These are phyloP conservation scores for Ophiocordyceps unilateralis DNA, from an alignment of 2,329 filamentous ascomycete species.

Conservation along the genomic window DNA sequence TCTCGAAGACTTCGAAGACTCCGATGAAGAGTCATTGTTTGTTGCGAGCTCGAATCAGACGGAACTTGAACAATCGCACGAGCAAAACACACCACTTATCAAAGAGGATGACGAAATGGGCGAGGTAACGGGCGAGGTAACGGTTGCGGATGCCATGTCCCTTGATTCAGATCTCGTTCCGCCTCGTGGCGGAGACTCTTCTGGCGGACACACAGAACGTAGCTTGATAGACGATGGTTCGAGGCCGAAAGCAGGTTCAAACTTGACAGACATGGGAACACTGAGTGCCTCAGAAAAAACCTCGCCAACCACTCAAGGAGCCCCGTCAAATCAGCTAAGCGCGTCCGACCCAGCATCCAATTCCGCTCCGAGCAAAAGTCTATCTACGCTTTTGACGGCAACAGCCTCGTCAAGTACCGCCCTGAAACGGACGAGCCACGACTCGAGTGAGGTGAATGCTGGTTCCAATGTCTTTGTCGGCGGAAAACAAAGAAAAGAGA, in stretches of 20 bases:
- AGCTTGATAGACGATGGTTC: neutral
- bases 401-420: neutral
- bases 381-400: neutral
- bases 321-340: neutral
- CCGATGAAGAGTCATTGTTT: neutral
- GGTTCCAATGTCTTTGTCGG: conserved; percentile 26
- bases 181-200: neutral
- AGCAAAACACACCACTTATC: neutral
- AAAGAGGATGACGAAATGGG: neutral
- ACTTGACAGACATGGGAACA: neutral
- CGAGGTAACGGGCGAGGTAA: neutral
- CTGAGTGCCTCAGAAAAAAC: neutral
- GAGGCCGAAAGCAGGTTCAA: neutral
- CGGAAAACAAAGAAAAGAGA: conserved; percentile 21
- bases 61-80: neutral
- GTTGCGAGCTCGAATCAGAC: neutral
- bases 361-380: neutral
- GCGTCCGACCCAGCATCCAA: neutral
- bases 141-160: no score
- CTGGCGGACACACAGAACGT: neutral
- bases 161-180: neutral
- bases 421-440: neutral
- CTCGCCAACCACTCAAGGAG: neutral
- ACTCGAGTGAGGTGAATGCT: conserved; percentile 1
- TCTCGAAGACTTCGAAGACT: conserved; percentile 2